Base-by-base conservation (phyloP, 495 filamentous ascomycete species). In the Penicillium manginii region DNA sequence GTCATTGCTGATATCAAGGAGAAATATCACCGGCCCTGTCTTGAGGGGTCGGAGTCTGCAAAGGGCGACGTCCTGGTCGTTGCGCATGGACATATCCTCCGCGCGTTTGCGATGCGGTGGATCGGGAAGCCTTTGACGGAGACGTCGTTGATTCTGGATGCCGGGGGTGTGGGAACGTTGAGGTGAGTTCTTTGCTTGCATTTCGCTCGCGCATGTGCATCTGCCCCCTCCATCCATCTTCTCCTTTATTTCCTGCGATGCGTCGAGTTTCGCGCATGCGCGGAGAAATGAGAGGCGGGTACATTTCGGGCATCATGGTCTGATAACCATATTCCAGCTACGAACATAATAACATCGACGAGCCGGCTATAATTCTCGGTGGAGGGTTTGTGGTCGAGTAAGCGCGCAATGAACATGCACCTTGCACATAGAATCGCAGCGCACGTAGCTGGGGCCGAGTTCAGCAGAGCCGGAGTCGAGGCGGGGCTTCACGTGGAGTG, bases 21-120 rank as follows among this genome's bases (percentile, higher is more conserved):
- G 61, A 82, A 73, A 77, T 85, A 74, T 83, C 83, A 85, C 60
- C 54, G 66, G 0, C 60, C 62, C 19, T 66, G 73, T 55, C 65
- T 83, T 11, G 64, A 73, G n/a, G 51, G 67, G 57, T 74, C 72
- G 17, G 82, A 79, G 31, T 66, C 76, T 29, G 26, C 6, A 52
- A 78, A 79, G n/a, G 69, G 78, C 0, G 88, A 91, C 67, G 82
- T 91, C 1, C 68, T 91, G 1, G 55, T 91, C 19, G 87, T 91
- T 22, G 86, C 90, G 4, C 93, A 97, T 64, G 93, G 93, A 0
- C 93, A 96, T 71, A 91, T 96, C 29, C 78, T 96, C 31, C 81
- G 93, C 23, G 91, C 91, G 0, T 96, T 97, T 73, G 90, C 91
- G 5, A 93, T 96, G 86, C 80, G 93, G 18, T 97, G 93, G 93